Percentiles rank a stretch among this genome's conserved stretches.
Evolutionary conservation across 805 yeast species (phyloP).

Genomic region (Candida montana): DNA sequence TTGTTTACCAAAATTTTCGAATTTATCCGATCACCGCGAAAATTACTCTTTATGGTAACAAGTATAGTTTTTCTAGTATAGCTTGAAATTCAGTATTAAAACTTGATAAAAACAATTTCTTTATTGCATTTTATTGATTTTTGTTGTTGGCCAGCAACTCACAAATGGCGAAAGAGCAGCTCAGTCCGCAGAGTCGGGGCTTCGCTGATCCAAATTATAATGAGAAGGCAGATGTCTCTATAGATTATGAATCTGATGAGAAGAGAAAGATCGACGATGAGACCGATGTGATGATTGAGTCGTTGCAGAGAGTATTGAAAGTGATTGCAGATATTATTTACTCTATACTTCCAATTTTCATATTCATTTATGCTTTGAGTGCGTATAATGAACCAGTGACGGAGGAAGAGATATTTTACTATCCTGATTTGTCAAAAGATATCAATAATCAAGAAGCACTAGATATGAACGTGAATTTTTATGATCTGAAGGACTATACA

Average conservation of each 20-base stretch:
- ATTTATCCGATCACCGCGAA: no score
- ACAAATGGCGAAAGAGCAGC: background rate
- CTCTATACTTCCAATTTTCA: conserved; percentile 2
- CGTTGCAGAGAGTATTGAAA: background rate
- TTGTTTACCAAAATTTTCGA: background rate
- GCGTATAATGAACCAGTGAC: background rate
- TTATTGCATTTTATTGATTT: no score
- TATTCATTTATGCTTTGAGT: background rate
- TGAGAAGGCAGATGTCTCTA: no score
- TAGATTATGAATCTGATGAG: background rate
- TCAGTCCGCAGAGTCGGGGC: no score
- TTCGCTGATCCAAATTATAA: no score
- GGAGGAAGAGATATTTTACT: conserved; percentile 16
- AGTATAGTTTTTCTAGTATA: no score
- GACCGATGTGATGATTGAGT: background rate
- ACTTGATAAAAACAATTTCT: no score
- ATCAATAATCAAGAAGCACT: conserved; percentile 21
- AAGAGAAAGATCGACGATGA: background rate
- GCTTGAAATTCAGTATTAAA: no score
- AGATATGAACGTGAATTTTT: conserved; percentile 50
- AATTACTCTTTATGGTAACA: background rate
- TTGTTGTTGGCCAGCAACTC: no score
- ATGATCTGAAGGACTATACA: conserved; percentile 61
- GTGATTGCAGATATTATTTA: background rate
- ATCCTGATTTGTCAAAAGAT: conserved; percentile 28